Base-by-base conservation (phyloP, 768 basidiomycete species). In the Saitozyma sp. region DNA sequence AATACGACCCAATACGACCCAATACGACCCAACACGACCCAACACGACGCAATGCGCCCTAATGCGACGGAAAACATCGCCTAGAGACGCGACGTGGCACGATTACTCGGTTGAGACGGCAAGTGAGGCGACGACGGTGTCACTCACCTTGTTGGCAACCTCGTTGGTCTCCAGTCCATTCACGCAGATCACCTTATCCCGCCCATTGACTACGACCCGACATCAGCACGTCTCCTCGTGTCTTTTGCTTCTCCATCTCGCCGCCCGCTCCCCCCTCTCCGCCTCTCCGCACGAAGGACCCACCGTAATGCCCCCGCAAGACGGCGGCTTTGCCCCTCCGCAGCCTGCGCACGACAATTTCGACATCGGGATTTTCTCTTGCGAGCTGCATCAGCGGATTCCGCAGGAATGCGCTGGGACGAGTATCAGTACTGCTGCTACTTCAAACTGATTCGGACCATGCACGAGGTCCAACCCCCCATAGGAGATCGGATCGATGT, bases 171-270 rank as follows among this genome's bases (percentile, higher is more conserved):
- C 74, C 54, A 79, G 39, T 17, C 62, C 60, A 49, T 76, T 77
- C 50, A 79, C 75, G 56, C 76, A 79, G 39, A 79, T 75, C 48
- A 79, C 78, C 59, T 79, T 79, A 52, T 79, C 78, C 39, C 78
- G 59, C 5, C 78, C 76, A 56, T 79, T 79, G 14, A 79, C 78
- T 79, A 41, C 2, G 2, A 1, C 40, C 39, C 20, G 38, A 45
- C n/a, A 60, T 54, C 52, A 60, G 17, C 39, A 2, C 8, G 13
- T 19, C 6, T 17, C 9, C 10, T 46, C 37, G 48, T 29, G 29
- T 29, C 29, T 29, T 29, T 5, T 29, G 2, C 29, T 5, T 29
- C 29, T 29, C 29, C 29, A 29, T 2, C 29, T 29, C 29, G 29
- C 29, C 5, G 29, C 29, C 29, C 5, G 29, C 29, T 29, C 29